Evolutionary conservation across 768 basidiomycete genomes (phyloP), one percentile per base, ranked within the genome.

Genomic region (Coprinopsis sp.): DNA sequence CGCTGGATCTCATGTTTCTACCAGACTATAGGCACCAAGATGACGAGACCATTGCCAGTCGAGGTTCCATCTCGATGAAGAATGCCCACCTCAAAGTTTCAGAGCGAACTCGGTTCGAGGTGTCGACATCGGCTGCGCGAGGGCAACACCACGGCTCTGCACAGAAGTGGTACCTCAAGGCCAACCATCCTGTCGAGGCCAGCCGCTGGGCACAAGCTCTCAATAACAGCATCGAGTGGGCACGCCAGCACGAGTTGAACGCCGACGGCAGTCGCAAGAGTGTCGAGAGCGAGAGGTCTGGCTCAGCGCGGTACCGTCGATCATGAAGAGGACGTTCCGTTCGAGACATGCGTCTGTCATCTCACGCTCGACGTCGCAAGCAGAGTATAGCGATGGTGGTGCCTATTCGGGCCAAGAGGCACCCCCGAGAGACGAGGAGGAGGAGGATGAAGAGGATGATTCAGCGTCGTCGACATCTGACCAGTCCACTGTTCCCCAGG

Each of bases 61-160:
- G 94, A 16, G 94, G 94, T 1, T 84, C 91, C 0, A 91, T 97
- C 53, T 80, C 84, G 2, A 88, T 95, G 82, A 83, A 81, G 55
- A 83, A 76, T 1, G 92, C 91, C 1, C 65, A 74, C 4, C 65
- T 93, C 14, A 83, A 80, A 56, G 51, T 69, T n/a, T 69, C 76
- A 5, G 82, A 87, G 51, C 78, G 82, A 38, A 69, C 81, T 18
- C 82, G 90, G 13, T 93, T 97, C 55, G 91, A 95, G 58, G 77
- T 97, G 5, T 65, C 72, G n/a, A n/a, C n/a, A n/a, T n/a, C n/a
- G n/a, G n/a, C n/a, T 22, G 4, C 39, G 3, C 68, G 73, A 14
- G 71, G 75, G 3, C 67, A 73, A 34, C 60, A 46, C 16, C 49
- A 68, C n/a, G 53, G 70, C 13, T 66, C 67, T 4, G 64, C 68